A percentile compares a stretch with the other conserved stretches of the same genome.
Evolutionary conservation across 768 basidiomycete species (phyloP).

Genomic region (Agaricus subrufescens): DNA sequence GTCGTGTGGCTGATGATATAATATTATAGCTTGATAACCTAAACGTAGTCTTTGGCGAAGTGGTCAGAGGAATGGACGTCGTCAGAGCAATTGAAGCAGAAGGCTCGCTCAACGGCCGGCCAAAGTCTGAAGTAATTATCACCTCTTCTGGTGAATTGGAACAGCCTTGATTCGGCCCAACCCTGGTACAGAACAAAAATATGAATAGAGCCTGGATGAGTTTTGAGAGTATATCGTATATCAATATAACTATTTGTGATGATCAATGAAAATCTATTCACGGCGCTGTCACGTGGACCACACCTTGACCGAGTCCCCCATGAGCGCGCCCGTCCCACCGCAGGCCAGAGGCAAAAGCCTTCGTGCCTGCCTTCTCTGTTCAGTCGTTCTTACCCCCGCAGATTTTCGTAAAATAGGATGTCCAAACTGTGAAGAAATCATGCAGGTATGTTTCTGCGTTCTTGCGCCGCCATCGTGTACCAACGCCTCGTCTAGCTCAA

Average conservation of each 20-base stretch:
- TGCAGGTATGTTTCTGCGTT: conserved; percentile 57
- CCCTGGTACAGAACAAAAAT: no score
- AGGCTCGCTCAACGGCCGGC: conserved; percentile 33
- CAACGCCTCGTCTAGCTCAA: conserved; percentile 60
- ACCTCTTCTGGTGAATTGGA: conserved; percentile 44
- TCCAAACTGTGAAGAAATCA: conserved; percentile 94
- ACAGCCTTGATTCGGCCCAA: no score
- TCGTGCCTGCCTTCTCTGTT: conserved; percentile 91
- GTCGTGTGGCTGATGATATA: no score
- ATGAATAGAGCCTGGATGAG: no score
- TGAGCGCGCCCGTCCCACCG: conserved; percentile 36
- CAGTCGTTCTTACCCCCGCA: conserved; percentile 74
- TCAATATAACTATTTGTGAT: no score
- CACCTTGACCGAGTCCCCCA: neutral
- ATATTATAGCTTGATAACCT: conserved; percentile 14
- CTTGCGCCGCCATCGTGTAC: neutral
- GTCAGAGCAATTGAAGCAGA: conserved; percentile 54
- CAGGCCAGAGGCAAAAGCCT: conserved; percentile 68
- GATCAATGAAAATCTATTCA: no score
- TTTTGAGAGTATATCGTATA: no score
- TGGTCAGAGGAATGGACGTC: conserved; percentile 58
- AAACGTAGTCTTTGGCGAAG: conserved; percentile 73
- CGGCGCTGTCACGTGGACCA: no score
- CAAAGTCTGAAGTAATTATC: conserved; percentile 49
- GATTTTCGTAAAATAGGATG: conserved; percentile 89